Evolutionary conservation across 805 yeast genomes (phyloP), one percentile per base, ranked within the genome.

Genomic region (Candida gorgasii): DNA sequence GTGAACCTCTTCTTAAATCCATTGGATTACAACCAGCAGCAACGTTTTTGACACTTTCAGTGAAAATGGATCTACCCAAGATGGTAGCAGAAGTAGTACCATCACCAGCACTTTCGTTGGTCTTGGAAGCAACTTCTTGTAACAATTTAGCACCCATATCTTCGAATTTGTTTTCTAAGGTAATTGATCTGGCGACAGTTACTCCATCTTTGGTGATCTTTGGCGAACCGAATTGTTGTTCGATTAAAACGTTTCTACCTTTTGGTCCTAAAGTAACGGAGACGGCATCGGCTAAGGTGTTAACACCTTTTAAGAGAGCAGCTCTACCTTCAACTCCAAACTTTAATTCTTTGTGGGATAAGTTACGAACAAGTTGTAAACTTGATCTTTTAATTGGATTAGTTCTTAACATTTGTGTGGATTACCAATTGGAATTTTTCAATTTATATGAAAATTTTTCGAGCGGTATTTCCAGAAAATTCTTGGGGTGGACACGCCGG

Each of bases 1-100:
- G 97, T 36, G 96, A 82, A 58, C 99, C 99, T 64, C 93, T 83
- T 79, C 98, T 87, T 62, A 92, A 78, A 60, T 92, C 98, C 93
- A 89, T 90, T 57, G 99, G 98, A 76, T 92, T 93, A 72, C 97
- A 90, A 48, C 99, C 99, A 44, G 98, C 97, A 48, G 98, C 97
- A 34, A 93, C 99, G 61, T 89, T 89, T 78, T 89, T 89, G 48
- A 92, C 95, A 22, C 95, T 80, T 71, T 93, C 97, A 47, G 96
- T 84, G 75, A 92, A 88, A 55, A 92, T 92, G 45, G 96, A 85
- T 68, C 96, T 86, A 54, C 97, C 98, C 55, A 92, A 77, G 42
- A 92, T 95, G 37, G 98, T 93, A 55, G 98, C 97, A 34, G 96
- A 85, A 28, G 99, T 92, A 51, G 99, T 92, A 69, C 99, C 99